phyloP scores from a whole-genome alignment of 176 grass and related monocot species.

The Oryza nivara region DNA sequence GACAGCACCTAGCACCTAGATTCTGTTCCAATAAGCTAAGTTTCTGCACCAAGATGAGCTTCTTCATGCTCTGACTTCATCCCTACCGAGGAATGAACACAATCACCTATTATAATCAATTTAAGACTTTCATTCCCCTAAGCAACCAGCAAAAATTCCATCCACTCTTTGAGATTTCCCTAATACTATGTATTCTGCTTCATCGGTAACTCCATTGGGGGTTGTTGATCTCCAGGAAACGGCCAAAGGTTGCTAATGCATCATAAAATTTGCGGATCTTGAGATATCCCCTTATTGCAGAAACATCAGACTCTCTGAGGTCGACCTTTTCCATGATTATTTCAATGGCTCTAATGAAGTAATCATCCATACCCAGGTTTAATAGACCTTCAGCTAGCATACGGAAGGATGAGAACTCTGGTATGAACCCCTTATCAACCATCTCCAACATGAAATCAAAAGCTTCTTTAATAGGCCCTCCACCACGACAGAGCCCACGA shows the following conservation, averaged over 20 bases:
- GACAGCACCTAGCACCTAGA: neutral
- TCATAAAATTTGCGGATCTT: slow-evolving; percentile 83
- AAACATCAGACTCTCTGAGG: slow-evolving; percentile 61
- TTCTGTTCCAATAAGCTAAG: neutral
- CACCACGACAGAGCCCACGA: slow-evolving; percentile 71
- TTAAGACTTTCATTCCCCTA: slow-evolving; percentile 8
- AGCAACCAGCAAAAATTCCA: slow-evolving; percentile 29
- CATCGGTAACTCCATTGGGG: slow-evolving; percentile 51
- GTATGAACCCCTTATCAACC: slow-evolving; percentile 70
- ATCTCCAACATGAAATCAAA: slow-evolving; percentile 89
- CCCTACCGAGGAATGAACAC: neutral
- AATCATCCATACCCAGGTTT: slow-evolving; percentile 79
- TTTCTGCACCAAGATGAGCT: slow-evolving; percentile 26
- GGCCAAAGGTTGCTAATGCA: slow-evolving; percentile 67
- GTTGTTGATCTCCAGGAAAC: slow-evolving; percentile 51
- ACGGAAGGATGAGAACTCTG: slow-evolving; percentile 74
- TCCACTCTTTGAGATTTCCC: neutral
- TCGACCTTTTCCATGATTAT: slow-evolving; percentile 65
- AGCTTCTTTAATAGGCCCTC: slow-evolving; percentile 81
- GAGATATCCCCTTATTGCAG: slow-evolving; percentile 80
- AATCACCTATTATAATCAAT: slow-evolving; percentile 12
- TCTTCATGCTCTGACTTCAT: slow-evolving; percentile 8
- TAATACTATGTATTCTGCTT: slow-evolving; percentile 17
- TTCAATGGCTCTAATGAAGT: slow-evolving; percentile 61
- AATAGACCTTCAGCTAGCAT: slow-evolving; percentile 88